phyloP scores from a whole-genome alignment of 2,329 filamentous ascomycete species.

The Proliferodiscus dingleyae region DNA sequence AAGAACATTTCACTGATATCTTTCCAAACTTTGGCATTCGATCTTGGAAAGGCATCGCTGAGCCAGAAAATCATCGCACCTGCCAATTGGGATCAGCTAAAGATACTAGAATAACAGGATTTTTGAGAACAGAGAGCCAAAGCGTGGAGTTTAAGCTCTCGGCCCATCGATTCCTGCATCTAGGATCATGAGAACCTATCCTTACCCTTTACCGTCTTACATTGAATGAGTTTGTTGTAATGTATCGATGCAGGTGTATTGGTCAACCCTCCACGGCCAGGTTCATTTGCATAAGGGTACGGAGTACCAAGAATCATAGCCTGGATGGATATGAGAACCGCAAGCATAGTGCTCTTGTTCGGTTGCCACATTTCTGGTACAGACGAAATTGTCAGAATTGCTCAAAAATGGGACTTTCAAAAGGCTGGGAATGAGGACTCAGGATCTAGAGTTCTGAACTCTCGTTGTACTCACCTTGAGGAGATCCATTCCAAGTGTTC shows the following conservation, averaged over 20 bases:
- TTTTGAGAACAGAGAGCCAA: background rate
- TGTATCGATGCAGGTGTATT: constrained; percentile 3
- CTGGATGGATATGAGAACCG: constrained; percentile 21
- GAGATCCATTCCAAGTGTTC: constrained; percentile 17
- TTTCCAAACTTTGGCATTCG: constrained; percentile 17
- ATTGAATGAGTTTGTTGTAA: constrained; percentile 15
- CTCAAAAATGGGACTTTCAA: background rate
- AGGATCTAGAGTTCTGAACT: background rate
- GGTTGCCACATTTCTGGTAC: constrained; percentile 18
- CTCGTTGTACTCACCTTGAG: background rate
- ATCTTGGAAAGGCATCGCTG: constrained; percentile 5
- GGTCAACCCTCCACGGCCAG: constrained; percentile 11
- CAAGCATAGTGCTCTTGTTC: constrained; percentile 20
- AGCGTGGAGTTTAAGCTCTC: too few relatives aligned
- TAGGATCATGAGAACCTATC: too few relatives aligned
- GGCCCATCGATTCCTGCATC: too few relatives aligned
- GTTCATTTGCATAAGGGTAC: constrained; percentile 21
- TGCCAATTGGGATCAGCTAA: background rate
- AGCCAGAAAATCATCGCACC: constrained; percentile 21
- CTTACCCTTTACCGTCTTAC: constrained; percentile 15
- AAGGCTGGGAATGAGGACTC: background rate
- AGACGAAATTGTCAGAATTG: background rate
- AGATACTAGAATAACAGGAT: background rate
- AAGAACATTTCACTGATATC: constrained; percentile 17
- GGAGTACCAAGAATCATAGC: constrained; percentile 24